Evolutionary conservation across 331 rosid species (phyloP).

Genomic region (Phaseolus coccineus): DNA sequence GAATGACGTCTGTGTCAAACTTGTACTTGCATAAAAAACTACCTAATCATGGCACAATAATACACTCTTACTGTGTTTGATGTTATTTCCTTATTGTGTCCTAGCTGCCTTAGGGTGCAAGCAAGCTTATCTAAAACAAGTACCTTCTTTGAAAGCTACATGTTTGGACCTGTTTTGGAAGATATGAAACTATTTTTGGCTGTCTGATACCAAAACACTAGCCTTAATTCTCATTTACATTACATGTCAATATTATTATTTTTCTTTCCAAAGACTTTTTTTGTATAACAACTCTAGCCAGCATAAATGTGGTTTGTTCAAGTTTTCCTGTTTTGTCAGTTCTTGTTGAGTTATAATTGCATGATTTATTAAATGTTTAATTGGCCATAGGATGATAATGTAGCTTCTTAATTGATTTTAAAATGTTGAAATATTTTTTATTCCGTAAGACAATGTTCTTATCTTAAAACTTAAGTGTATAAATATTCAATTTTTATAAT

Average conservation of each 20-base stretch:
- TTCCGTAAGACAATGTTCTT: background rate
- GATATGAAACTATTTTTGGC: background rate
- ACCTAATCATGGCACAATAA: background rate
- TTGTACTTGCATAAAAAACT: background rate
- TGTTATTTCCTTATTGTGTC: background rate
- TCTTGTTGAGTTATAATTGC: constrained; percentile 1
- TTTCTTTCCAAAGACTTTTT: background rate
- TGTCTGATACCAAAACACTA: background rate
- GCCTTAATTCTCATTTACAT: background rate
- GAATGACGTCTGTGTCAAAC: background rate
- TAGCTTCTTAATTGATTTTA: background rate
- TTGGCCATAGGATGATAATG: background rate
- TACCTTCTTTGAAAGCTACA: background rate
- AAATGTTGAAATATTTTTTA: background rate
- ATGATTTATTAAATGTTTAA: background rate
- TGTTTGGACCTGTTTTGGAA: constrained; percentile 5
- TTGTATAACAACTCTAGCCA: background rate
- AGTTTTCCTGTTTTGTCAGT: constrained; percentile 6
- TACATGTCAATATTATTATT: background rate
- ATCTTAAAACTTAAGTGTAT: background rate
- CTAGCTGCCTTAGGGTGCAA: background rate
- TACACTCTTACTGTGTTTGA: background rate
- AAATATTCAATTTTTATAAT: background rate
- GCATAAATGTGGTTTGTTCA: constrained; percentile 6
- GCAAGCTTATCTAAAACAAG: background rate